A percentile compares a stretch with the other conserved stretches of the same genome.
These are phyloP conservation scores for Cryphonectria japonica DNA, from an alignment of 2,329 filamentous ascomycete genomes.

Conservation along the genomic window DNA sequence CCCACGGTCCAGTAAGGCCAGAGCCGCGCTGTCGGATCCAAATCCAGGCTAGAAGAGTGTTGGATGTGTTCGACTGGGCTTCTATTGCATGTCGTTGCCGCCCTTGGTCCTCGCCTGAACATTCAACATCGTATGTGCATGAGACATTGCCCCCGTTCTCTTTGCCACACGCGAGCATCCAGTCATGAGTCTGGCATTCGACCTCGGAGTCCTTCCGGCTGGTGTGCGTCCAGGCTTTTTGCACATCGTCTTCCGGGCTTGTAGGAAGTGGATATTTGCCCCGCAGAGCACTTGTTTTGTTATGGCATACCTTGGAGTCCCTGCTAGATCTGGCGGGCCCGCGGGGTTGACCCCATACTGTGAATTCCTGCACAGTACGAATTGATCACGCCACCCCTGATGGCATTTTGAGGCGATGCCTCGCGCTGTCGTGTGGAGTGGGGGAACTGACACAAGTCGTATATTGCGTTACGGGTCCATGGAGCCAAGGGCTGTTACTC, in stretches of 20 bases:
- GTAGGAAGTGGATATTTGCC: conserved; percentile 8
- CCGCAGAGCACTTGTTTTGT: neutral
- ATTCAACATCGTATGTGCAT: neutral
- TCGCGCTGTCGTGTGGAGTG: neutral
- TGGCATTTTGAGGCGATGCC: neutral
- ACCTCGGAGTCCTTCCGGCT: neutral
- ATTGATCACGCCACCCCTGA: conserved; percentile 8
- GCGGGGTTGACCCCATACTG: conserved; percentile 12
- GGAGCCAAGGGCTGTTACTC: neutral
- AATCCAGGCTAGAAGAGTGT: conserved; percentile 14
- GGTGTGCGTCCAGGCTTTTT: neutral
- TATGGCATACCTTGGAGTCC: conserved; percentile 8
- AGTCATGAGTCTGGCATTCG: neutral
- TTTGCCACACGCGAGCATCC: neutral
- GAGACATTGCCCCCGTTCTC: neutral
- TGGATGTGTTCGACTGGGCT: conserved; percentile 7
- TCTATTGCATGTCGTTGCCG: conserved; percentile 6
- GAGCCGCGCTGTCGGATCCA: conserved; percentile 29
- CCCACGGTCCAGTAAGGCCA: conserved; percentile 28
- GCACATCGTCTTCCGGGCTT: neutral
- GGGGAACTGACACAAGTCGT: conserved; percentile 3
- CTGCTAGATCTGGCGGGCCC: conserved; percentile 12
- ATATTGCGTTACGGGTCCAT: neutral
- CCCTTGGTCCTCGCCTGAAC: neutral
- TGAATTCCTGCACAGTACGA: conserved; percentile 12